Base-by-base conservation (phyloP, 2,329 filamentous ascomycete genomes). In the Escovopsis sp. region DNA sequence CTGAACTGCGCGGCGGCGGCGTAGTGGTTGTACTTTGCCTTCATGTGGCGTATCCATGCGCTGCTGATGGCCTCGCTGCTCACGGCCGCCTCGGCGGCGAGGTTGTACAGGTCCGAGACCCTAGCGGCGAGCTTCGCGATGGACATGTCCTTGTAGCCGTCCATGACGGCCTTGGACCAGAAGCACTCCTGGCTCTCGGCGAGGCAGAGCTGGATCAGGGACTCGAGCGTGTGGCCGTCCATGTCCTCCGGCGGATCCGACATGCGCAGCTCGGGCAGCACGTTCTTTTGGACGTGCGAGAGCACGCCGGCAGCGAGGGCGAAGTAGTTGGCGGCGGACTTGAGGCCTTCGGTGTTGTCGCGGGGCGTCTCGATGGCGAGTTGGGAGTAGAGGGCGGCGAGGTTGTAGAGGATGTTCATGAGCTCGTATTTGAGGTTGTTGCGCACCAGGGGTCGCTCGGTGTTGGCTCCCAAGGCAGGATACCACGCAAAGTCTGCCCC, bases 401-500 rank as follows among this genome's bases (percentile, higher is more conserved):
- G 78, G 56, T 98, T 98, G 70, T 84, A 96, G 43, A 95, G 72
- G 39, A 96, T 67, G 54, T 96, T 96, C 54, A 88, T 82, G 15
- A 94, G 77, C 65, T 98, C 91, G 65, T 89, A 81, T 51, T 79
- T 75, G 55, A 81, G 67, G 59, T 80, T 81, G 55, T 80, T 77
- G 48, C 73, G 72, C 30, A 75, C 69, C 43, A 77, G 67, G 26
- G 85, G 83, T 38, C 80, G 74, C 45, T 85, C 79, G 11, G 77
- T 82, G 59, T 94, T 89, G 60, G 94, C 95, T 41, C 89, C 91
- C 44, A 96, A 68, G 4, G 89, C 82, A 11, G 88, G 85, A 65
- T 94, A 95, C 91, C 91, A 98, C 3, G 85, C 82, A 55, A 98
- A 98, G 46, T 96, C 87, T 47, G 87, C 85, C 18, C 91, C 91